Base-by-base conservation (phyloP, 2,329 filamentous ascomycete species). In the Alternaria metachromatica region DNA sequence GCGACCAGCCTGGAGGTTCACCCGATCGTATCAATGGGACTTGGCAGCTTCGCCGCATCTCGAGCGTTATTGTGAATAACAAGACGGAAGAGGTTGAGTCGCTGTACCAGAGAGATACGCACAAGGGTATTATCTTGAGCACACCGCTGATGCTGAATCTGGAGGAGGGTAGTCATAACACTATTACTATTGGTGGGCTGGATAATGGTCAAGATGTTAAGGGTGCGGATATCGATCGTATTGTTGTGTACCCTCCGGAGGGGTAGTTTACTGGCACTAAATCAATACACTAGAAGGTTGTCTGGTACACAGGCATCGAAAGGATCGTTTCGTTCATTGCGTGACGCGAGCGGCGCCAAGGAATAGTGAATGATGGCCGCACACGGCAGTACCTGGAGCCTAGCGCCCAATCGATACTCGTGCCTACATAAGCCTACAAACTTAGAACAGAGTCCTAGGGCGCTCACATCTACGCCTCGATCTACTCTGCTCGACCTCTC, bases 171-270 rank as follows among this genome's bases (percentile, higher is more conserved):
- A 80, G 78, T 11, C 86, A 88, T 13, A 89, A 89, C 64, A 86
- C 82, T 0, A 88, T 90, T 55, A 86, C 84, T 2, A 81, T 90
- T 23, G 87, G 87, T 0, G 87, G 88, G 0, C 63, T 89, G 49
- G 82, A 76, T 51, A 89, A 89, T 59, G 87, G 87, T 0, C 80
- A 86, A 50, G 85, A 87, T 59, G 81, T 82, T 18, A 88, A 86
- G 72, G 87, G 87, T 0, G 87, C 86, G 1, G 87, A 89, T 69
- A 70, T 89, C 21, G 87, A 89, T 66, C 81, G 82, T 13, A 85
- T 89, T 67, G 82, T 89, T 2, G 87, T 89, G 0, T 89, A 89
- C 73, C 87, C 87, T 1, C 79, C 86, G 0, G 87, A 89, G 75
- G 64, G 71, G 46, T 74, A 71, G 58, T 18, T 18, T 41, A 2